Evolutionary conservation across 139 green algal genomes (phyloP).

Genomic region (Spirogloea muscicola): DNA sequence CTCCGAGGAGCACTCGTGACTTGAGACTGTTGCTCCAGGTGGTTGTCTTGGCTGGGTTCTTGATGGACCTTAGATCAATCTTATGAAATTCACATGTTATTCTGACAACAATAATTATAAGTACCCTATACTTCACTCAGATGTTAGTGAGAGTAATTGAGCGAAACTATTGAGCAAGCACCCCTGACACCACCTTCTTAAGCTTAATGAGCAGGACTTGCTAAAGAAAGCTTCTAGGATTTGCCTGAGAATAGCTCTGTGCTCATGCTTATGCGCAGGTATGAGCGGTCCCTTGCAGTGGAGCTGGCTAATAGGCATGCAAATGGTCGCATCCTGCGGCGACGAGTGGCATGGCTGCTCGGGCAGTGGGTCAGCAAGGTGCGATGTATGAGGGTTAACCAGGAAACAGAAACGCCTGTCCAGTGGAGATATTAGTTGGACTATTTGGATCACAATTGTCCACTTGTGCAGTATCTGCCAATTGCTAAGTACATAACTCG

Average conservation of each 20-base stretch:
- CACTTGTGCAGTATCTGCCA: no score
- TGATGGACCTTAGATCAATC: neutral
- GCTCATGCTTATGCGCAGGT: conserved; percentile 20
- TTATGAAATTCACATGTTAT: neutral
- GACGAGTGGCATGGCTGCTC: conserved; percentile 38
- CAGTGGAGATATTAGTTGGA: no score
- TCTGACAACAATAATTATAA: neutral
- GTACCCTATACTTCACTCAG: neutral
- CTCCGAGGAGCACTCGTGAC: neutral
- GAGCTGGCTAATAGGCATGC: conserved; percentile 27
- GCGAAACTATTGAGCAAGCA: no score
- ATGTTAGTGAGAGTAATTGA: no score
- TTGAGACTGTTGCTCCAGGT: neutral
- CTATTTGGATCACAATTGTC: no score
- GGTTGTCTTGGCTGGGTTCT: neutral
- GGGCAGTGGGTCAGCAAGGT: conserved; percentile 40
- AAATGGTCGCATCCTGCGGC: conserved; percentile 34
- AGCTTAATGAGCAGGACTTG: no score
- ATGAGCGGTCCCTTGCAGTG: conserved; percentile 2
- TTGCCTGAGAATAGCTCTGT: conserved; percentile 1
- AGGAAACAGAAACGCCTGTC: no score
- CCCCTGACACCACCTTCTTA: no score
- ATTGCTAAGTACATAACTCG: no score
- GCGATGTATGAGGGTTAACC: no score
- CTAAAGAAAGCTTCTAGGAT: no score